Evolutionary conservation across 2,329 filamentous ascomycete genomes (phyloP).

Genomic region (Neonectria magnoliae): DNA sequence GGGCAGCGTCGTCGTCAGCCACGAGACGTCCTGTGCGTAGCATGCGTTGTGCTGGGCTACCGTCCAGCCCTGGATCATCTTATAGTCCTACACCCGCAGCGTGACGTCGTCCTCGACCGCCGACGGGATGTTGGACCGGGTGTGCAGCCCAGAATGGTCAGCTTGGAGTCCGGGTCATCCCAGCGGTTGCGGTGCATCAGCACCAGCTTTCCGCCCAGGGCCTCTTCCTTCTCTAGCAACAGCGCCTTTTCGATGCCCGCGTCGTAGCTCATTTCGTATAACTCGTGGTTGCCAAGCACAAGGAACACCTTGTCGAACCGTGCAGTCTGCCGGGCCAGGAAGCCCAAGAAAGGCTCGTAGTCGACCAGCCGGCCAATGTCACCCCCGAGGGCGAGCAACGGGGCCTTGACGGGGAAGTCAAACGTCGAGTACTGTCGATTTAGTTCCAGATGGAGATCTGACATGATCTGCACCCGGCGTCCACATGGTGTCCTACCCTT

Average conservation of each 20-base stretch:
- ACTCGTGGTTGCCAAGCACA: slow-evolving; percentile 65
- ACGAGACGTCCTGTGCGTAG: slow-evolving; percentile 59
- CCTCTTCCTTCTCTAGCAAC: slow-evolving; percentile 51
- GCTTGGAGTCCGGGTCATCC: slow-evolving; percentile 50
- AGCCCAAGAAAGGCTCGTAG: slow-evolving; percentile 55
- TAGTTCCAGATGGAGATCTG: slow-evolving; percentile 62
- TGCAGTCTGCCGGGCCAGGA: slow-evolving; percentile 54
- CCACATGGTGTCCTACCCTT: slow-evolving; percentile 31
- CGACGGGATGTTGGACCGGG: slow-evolving; percentile 63
- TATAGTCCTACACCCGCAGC: slow-evolving; percentile 62
- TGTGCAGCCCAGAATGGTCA: slow-evolving; percentile 67
- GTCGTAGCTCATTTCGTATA: slow-evolving; percentile 56
- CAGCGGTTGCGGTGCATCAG: slow-evolving; percentile 56
- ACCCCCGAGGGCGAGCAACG: slow-evolving; percentile 58
- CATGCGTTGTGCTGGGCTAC: slow-evolving; percentile 58
- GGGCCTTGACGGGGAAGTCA: slow-evolving; percentile 52
- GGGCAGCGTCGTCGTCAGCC: slow-evolving; percentile 57
- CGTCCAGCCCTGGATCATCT: slow-evolving; percentile 62
- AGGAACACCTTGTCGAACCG: slow-evolving; percentile 58
- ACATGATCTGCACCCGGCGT: slow-evolving; percentile 50
- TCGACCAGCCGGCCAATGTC: slow-evolving; percentile 62
- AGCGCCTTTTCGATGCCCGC: slow-evolving; percentile 50
- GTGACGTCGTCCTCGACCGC: slow-evolving; percentile 51
- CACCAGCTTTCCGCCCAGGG: slow-evolving; percentile 50
- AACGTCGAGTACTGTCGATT: slow-evolving; percentile 55